phyloP scores from a whole-genome alignment of 2,329 filamentous ascomycete genomes.

The Monosporascus ibericus region DNA sequence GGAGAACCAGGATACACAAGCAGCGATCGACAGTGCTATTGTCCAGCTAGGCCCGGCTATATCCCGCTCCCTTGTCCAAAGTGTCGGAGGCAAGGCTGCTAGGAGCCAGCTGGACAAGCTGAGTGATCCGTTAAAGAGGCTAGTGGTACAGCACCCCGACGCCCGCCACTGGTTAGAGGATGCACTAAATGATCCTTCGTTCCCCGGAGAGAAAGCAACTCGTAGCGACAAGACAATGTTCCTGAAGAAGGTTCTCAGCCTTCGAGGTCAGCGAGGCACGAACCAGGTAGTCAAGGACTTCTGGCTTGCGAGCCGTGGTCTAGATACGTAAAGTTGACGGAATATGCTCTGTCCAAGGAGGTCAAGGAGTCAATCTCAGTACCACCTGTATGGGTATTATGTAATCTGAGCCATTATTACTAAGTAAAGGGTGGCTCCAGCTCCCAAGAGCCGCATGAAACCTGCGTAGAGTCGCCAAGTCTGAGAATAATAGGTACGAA shows the following conservation, averaged over 20 bases:
- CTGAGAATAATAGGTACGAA: too few relatives aligned
- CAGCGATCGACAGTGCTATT: constrained; percentile 44
- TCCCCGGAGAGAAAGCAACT: constrained; percentile 55
- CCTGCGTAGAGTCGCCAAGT: too few relatives aligned
- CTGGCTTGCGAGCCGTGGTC: constrained; percentile 57
- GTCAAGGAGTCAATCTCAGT: not conserved
- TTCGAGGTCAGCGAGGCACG: constrained; percentile 58
- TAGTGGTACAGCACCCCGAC: constrained; percentile 50
- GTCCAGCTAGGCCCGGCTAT: constrained; percentile 55
- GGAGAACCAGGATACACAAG: constrained; percentile 35
- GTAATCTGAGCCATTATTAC: too few relatives aligned
- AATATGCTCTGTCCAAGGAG: not conserved
- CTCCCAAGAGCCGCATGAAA: too few relatives aligned
- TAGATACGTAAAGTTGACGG: not conserved
- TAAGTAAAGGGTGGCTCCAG: too few relatives aligned
- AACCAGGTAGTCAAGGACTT: constrained; percentile 66
- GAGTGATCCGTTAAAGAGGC: constrained; percentile 63
- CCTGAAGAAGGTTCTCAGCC: constrained; percentile 58
- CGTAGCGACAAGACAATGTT: constrained; percentile 56
- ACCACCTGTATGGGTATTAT: too few relatives aligned
- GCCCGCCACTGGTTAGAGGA: constrained; percentile 58
- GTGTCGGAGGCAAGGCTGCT: constrained; percentile 62
- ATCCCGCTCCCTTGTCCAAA: constrained; percentile 53
- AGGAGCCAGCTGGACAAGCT: constrained; percentile 68
- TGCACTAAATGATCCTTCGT: constrained; percentile 48